phyloP scores from a whole-genome alignment of 2,329 filamentous ascomycete species.

The Penicillium sp. region DNA sequence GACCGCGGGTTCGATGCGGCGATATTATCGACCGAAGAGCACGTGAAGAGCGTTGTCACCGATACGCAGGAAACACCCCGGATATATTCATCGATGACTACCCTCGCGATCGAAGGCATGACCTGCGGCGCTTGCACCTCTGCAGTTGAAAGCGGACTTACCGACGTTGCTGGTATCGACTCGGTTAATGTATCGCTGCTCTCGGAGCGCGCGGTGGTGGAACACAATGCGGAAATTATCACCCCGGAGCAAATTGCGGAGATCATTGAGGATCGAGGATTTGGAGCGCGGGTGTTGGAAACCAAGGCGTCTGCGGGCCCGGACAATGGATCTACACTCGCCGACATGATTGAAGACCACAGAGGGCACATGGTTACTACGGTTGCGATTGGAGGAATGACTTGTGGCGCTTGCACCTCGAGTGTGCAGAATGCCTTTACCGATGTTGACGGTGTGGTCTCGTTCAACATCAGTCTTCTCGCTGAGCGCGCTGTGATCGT shows the following conservation, averaged over 20 bases:
- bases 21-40: conserved; percentile 75
- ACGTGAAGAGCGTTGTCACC: conserved; percentile 39
- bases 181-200: conserved; percentile 80
- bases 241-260: conserved; percentile 56
- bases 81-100: conserved; percentile 62
- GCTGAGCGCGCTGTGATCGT: conserved; percentile 88
- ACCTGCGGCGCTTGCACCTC: conserved; percentile 89
- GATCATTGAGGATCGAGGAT: conserved; percentile 69
- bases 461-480: conserved; percentile 92
- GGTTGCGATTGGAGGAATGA: conserved; percentile 92
- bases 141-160: conserved; percentile 78
- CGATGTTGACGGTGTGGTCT: conserved; percentile 71
- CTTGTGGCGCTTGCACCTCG: conserved; percentile 92
- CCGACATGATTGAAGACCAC: conserved; percentile 33
- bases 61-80: conserved; percentile 24
- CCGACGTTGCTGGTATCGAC: conserved; percentile 70
- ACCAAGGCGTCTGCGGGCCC: conserved; percentile 49
- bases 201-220: conserved; percentile 80
- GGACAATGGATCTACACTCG: conserved; percentile 33
- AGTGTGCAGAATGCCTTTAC: conserved; percentile 83
- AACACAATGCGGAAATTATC: conserved; percentile 66
- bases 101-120: conserved; percentile 80
- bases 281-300: conserved; percentile 76
- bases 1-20: conserved; percentile 90
- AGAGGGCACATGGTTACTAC: conserved; percentile 67